Conservation (phyloP, 805 yeast genomes). For the Dipodascopsis uninucleata region DNA sequence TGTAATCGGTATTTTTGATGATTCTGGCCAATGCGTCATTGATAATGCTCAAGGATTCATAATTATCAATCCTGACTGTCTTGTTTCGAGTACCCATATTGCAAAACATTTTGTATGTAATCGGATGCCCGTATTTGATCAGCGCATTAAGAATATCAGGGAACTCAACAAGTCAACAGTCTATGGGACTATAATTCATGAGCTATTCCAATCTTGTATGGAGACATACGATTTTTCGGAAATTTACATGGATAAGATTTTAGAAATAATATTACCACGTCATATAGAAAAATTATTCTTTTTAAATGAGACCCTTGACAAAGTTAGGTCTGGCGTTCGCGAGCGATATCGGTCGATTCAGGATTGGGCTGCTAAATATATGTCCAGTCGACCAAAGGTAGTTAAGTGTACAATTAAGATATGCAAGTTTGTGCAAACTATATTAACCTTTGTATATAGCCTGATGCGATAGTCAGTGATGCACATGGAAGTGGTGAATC, state of each 20-base stretch:
- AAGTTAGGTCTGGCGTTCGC: constrained; percentile 29
- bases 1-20: constrained; percentile 32
- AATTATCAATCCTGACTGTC: constrained; percentile 76
- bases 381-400: constrained; percentile 10
- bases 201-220: constrained; percentile 62
- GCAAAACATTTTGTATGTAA: constrained; percentile 73
- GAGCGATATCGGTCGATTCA: constrained; percentile 24
- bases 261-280: constrained; percentile 29
- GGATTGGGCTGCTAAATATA: constrained; percentile 32
- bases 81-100: constrained; percentile 76
- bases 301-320: constrained; percentile 27
- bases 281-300: constrained; percentile 31
- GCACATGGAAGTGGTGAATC: not conserved
- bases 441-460: constrained; percentile 18
- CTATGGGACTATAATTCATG: constrained; percentile 81
- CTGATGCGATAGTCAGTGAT: constrained; percentile 4
- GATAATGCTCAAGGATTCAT: constrained; percentile 56
- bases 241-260: constrained; percentile 38
- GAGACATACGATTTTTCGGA: constrained; percentile 38
- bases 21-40: constrained; percentile 31
- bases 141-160: constrained; percentile 58
- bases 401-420: constrained; percentile 1
- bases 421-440: constrained; percentile 32
- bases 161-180: constrained; percentile 61
- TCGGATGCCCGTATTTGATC: constrained; percentile 61